Evolutionary conservation across 441 rosid species (phyloP).

Genomic region (Eruca vesicaria): DNA sequence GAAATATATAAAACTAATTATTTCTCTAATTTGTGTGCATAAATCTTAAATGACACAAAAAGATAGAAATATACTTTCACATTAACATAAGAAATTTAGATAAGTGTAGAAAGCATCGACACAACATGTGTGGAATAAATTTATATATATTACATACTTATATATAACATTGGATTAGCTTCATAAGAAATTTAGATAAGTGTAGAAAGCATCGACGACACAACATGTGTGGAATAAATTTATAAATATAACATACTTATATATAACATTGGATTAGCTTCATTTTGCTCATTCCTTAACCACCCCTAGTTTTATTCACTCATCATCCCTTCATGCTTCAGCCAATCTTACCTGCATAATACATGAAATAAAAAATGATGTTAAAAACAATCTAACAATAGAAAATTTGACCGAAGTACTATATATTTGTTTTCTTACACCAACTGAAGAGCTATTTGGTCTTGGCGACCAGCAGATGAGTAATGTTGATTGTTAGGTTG

Average conservation of each 20-base stretch:
- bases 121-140: conserved; percentile 14
- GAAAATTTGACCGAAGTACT: background rate
- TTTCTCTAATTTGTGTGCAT: too few species aligned
- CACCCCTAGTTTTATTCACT: conserved; percentile 29
- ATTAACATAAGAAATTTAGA: conserved; percentile 11
- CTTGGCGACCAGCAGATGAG: conserved; percentile 44
- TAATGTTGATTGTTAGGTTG: conserved; percentile 62
- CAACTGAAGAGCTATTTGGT: conserved; percentile 80
- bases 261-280: conserved; percentile 15
- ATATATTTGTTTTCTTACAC: conserved; percentile 45
- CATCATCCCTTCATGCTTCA: background rate
- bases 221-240: conserved; percentile 12
- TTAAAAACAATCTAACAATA: background rate
- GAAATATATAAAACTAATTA: too few species aligned
- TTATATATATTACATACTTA: background rate
- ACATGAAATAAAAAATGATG: background rate
- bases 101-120: conserved; percentile 10
- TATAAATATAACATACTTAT: background rate
- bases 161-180: conserved; percentile 13
- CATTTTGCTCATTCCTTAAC: conserved; percentile 15
- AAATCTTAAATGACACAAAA: too few species aligned
- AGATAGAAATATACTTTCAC: too few species aligned
- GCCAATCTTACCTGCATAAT: conserved; percentile 25
- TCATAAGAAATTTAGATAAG: conserved; percentile 16
- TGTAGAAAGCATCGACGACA: background rate